Conservation (phyloP, 352 stramenopile genomes). For the Pythium insidiosum region DNA sequence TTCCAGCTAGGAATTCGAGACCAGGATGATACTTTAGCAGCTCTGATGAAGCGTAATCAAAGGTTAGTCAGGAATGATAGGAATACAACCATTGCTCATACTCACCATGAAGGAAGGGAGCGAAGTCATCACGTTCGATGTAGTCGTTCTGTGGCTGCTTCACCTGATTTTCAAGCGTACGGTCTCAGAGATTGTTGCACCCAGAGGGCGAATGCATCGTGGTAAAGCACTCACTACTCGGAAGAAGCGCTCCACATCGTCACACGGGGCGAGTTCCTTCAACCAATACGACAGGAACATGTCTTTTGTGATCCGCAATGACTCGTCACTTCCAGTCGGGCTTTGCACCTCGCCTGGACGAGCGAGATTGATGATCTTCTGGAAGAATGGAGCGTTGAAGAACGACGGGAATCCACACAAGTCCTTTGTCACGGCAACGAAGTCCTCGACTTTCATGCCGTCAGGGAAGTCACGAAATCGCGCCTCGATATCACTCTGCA, state of each 20-base stretch:
- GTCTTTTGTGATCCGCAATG: slow-evolving; percentile 65
- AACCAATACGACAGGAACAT: slow-evolving; percentile 94
- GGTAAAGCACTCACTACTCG: slow-evolving; percentile 64
- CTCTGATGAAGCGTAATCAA: slow-evolving; percentile 43
- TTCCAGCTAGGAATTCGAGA: slow-evolving; percentile 95
- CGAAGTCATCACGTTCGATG: slow-evolving; percentile 95
- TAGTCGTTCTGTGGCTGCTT: slow-evolving; percentile 89
- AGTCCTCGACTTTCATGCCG: slow-evolving; percentile 81
- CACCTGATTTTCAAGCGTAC: too few species aligned
- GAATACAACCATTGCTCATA: slow-evolving; percentile 1
- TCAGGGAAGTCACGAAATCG: slow-evolving; percentile 73
- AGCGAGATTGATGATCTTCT: slow-evolving; percentile 65
- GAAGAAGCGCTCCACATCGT: slow-evolving; percentile 97
- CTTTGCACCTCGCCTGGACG: slow-evolving; percentile 11
- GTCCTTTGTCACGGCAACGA: slow-evolving; percentile 96
- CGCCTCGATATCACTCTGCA: slow-evolving; percentile 58
- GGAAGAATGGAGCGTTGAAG: slow-evolving; percentile 96
- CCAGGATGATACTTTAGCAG: slow-evolving; percentile 87
- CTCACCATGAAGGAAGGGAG: slow-evolving; percentile 93
- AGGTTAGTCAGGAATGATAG: too few species aligned
- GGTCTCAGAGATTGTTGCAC: too few species aligned
- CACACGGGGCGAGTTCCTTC: slow-evolving; percentile 92
- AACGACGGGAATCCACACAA: slow-evolving; percentile 98
- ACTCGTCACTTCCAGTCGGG: slow-evolving; percentile 13
- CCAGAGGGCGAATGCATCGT: not conserved